Percentiles rank a stretch among this genome's conserved stretches.
phyloP scores from a whole-genome alignment of 2,329 filamentous ascomycete genomes.

The Cladosporium sp. region DNA sequence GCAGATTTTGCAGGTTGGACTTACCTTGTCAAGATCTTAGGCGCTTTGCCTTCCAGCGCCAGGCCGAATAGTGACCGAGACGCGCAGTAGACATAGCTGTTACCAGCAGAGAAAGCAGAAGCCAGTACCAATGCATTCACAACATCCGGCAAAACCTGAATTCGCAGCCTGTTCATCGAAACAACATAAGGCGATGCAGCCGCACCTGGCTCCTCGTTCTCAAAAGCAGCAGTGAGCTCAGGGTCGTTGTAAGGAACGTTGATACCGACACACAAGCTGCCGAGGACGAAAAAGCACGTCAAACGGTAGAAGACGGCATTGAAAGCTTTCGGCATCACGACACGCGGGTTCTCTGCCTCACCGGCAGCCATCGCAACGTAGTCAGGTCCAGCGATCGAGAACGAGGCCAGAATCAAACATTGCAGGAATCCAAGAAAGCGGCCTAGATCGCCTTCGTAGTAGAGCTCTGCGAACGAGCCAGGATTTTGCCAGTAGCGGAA shows the following conservation, averaged over 20 bases:
- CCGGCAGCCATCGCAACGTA: slow-evolving; percentile 64
- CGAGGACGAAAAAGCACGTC: slow-evolving; percentile 70
- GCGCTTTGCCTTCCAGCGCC: slow-evolving; percentile 56
- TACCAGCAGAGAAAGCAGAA: slow-evolving; percentile 64
- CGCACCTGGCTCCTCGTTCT: slow-evolving; percentile 52
- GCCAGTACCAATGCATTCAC: slow-evolving; percentile 68
- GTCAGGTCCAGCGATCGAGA: slow-evolving; percentile 64
- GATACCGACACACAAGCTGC: slow-evolving; percentile 67
- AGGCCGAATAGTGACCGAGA: slow-evolving; percentile 64
- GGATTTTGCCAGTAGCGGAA: slow-evolving; percentile 67
- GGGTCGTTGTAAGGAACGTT: slow-evolving; percentile 66
- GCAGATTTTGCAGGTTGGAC: background rate
- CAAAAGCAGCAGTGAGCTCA: slow-evolving; percentile 58
- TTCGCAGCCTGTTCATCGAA: slow-evolving; percentile 63
- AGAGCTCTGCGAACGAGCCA: slow-evolving; percentile 50
- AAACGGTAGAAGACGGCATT: slow-evolving; percentile 77
- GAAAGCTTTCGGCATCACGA: slow-evolving; percentile 67
- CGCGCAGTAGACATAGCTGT: slow-evolving; percentile 64
- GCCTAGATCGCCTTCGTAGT: slow-evolving; percentile 65
- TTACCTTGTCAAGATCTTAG: slow-evolving; percentile 21
- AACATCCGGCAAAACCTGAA: slow-evolving; percentile 62
- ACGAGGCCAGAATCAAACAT: slow-evolving; percentile 67
- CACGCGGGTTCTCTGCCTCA: slow-evolving; percentile 66
- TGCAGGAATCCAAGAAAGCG: slow-evolving; percentile 71
- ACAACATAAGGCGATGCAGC: slow-evolving; percentile 65